Percentiles rank a stretch among this genome's conserved stretches.
These are phyloP conservation scores for Dendrobium nobile DNA, from an alignment of 106 monocot species.

Conservation along the genomic window DNA sequence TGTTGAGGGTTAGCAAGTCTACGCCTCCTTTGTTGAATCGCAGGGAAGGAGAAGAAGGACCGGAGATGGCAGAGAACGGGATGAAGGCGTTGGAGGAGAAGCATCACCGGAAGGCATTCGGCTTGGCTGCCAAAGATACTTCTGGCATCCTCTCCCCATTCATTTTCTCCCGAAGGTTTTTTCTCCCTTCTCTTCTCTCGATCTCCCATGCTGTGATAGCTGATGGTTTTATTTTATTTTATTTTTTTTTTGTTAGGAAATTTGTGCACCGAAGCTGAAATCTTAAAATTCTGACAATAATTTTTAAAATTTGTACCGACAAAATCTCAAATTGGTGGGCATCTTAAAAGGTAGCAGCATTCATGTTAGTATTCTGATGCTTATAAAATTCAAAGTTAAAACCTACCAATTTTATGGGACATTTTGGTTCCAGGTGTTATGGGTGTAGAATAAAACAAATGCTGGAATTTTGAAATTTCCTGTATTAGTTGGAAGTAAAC, in stretches of 20 bases:
- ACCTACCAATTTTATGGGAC: too few relatives aligned
- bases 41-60: background rate
- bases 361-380: background rate
- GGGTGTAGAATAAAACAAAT: too few relatives aligned
- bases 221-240: too few relatives aligned
- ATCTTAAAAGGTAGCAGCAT: background rate
- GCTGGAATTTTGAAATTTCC: too few relatives aligned
- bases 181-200: background rate
- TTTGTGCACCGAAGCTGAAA: too few relatives aligned
- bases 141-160: background rate
- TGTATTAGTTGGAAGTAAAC: too few relatives aligned
- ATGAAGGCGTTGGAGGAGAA: background rate
- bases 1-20: too few relatives aligned
- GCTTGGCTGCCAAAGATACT: background rate
- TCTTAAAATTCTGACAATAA: too few relatives aligned
- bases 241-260: too few relatives aligned
- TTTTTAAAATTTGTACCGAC: too few relatives aligned
- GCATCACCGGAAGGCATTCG: background rate
- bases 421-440: too few relatives aligned
- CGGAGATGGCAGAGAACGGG: background rate
- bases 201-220: background rate
- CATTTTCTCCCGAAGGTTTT: background rate
- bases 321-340: too few relatives aligned
- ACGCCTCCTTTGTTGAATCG: background rate
- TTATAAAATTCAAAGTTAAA: background rate